Base-by-base conservation (phyloP, 2,329 filamentous ascomycete species). In the Fusarium duplospermum region DNA sequence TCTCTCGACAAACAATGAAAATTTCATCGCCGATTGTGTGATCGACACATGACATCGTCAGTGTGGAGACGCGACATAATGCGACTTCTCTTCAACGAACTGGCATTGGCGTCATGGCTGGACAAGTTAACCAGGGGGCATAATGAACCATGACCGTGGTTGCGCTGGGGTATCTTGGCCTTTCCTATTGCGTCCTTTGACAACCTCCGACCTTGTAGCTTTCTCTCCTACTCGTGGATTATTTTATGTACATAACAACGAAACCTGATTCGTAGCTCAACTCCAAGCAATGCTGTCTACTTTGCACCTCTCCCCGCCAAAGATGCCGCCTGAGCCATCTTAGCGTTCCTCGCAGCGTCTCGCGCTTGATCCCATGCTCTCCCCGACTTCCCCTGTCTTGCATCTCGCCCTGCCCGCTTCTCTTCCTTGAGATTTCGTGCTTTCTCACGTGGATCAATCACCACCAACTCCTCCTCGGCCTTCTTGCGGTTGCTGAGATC, bases 381-480 rank as follows among this genome's bases (percentile, higher is more conserved):
- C n/a, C 88, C 87, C 50, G 86, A 86, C 24, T 87, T 88, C 14
- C 87, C 88, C 33, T 85, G 82, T 69, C 85, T 84, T 18, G 84
- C 85, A 36, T 90, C 91, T 70, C 88, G 87, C 73, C 89, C 87
- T 13, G 88, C 88, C 75, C 86, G 90, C 80, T 89, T 90, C 78
- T 90, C 89, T 70, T 92, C 89, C 79, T 90, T 88, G 42, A 97
- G 86, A 42, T 92, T 92, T 80, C 90, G 91, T 52, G 93, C 93
- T 81, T 94, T 94, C 81, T 95, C 94, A 66, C 94, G 87, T 2
- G 95, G 95, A 85, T 99, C 96, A 82, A 98, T 98, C 4, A 98
- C 95, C 54, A 97, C 90, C 50, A 98, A 83, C 78, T 98, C 94
- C 67, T 98, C 95, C 79, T 96, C 94, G 63, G 96, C 95, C 83